These are phyloP conservation scores for Silene uniflora DNA, from an alignment of 148 eudicot species.

Conservation along the genomic window DNA sequence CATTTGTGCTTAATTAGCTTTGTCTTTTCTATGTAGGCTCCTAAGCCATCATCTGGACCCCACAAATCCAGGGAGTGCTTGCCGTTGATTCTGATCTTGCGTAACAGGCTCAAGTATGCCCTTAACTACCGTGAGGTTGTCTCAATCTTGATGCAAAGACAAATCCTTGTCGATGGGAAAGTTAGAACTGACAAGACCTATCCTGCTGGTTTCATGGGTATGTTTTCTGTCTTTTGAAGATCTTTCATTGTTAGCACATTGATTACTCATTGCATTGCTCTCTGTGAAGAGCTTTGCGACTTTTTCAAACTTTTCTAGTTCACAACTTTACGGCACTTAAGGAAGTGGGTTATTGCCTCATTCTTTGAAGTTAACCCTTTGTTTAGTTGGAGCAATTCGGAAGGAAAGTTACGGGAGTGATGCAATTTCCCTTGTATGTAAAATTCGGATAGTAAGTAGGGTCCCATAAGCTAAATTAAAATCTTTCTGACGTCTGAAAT, in stretches of 20 bases:
- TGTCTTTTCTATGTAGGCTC: slow-evolving; percentile 33
- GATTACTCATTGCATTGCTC: too few relatives aligned
- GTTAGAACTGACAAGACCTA: slow-evolving; percentile 37
- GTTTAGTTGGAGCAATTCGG: too few relatives aligned
- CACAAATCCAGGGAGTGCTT: slow-evolving; percentile 57
- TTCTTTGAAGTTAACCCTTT: too few relatives aligned
- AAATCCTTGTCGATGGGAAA: slow-evolving; percentile 47
- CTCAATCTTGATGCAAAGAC: slow-evolving; percentile 54
- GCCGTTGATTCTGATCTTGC: slow-evolving; percentile 46
- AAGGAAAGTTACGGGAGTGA: too few relatives aligned
- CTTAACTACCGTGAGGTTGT: slow-evolving; percentile 43
- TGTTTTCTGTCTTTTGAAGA: slow-evolving; percentile 3
- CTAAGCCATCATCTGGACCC: slow-evolving; percentile 61
- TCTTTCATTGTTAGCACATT: not conserved
- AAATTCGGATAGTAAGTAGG: too few relatives aligned
- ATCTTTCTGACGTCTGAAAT: too few relatives aligned
- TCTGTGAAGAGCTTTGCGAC: too few relatives aligned
- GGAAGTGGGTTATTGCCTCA: too few relatives aligned
- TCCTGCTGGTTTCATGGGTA: slow-evolving; percentile 64
- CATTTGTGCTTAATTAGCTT: not conserved
- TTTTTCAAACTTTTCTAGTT: too few relatives aligned
- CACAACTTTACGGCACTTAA: too few relatives aligned
- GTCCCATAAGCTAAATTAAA: too few relatives aligned
- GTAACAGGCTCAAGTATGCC: slow-evolving; percentile 53
- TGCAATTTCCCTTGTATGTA: too few relatives aligned